Percentiles rank a stretch among this genome's conserved stretches.
phyloP scores from a whole-genome alignment of 805 yeast genomes.

The Metschnikowia colocasiae region DNA sequence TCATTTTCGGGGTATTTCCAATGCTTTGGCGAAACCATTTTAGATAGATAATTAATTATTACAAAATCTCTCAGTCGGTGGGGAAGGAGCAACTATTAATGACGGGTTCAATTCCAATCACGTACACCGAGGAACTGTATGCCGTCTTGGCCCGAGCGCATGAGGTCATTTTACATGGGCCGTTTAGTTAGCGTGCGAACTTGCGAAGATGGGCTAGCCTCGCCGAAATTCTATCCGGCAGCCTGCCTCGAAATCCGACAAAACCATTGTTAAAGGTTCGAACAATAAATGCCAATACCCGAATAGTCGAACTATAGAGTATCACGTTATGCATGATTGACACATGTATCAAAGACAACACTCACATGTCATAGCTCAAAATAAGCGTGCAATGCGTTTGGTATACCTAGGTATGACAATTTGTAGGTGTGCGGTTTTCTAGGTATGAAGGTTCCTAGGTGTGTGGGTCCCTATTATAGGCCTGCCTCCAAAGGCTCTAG shows the following conservation, averaged over 20 bases:
- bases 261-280: background rate
- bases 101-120: background rate
- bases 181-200: background rate
- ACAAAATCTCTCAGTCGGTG: background rate
- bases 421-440: too few species aligned
- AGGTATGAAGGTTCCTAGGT: too few species aligned
- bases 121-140: background rate
- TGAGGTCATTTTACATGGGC: background rate
- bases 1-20: constrained; percentile 45
- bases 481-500: background rate
- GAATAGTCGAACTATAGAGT: background rate
- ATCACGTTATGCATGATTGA: background rate
- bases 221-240: background rate
- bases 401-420: too few species aligned
- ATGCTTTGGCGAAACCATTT: constrained; percentile 33
- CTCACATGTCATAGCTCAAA: background rate
- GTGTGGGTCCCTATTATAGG: too few species aligned
- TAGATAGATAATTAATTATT: background rate
- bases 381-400: too few species aligned
- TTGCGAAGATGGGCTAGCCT: background rate
- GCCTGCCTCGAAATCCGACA: background rate
- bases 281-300: background rate
- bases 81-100: background rate
- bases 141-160: background rate
- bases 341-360: background rate